Conservation (phyloP, 345 rosid species). For the Linum lewisii region DNA sequence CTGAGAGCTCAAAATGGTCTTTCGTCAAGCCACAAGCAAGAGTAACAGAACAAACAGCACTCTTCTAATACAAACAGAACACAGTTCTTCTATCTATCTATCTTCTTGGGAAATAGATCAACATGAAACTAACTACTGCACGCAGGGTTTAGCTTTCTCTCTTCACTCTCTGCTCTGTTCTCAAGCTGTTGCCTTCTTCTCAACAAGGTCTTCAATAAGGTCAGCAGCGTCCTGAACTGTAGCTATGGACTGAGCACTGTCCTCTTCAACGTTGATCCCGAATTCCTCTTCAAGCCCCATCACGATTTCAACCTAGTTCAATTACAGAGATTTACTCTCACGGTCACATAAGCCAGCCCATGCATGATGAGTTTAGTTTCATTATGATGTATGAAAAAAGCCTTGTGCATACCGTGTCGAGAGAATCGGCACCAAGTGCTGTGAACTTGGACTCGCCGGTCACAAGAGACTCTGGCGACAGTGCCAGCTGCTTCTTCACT, state of each 20-base stretch:
- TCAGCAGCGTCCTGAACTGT: conserved; percentile 84
- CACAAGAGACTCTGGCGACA: conserved; percentile 40
- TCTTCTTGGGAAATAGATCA: too few relatives aligned
- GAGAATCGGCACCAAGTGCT: conserved; percentile 82
- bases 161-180: too few relatives aligned
- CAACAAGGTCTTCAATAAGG: conserved; percentile 59
- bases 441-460: conserved; percentile 62
- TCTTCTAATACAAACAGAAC: too few relatives aligned
- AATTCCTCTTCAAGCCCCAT: conserved; percentile 87
- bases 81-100: too few relatives aligned
- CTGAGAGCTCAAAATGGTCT: too few relatives aligned
- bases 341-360: not conserved
- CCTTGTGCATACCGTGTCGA: conserved; percentile 57
- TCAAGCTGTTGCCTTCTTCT: conserved; percentile 32
- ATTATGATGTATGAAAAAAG: too few relatives aligned
- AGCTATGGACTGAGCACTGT: conserved; percentile 60
- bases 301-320: conserved; percentile 71
- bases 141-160: too few relatives aligned
- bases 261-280: conserved; percentile 57
- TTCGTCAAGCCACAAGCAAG: too few relatives aligned
- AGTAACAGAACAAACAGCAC: too few relatives aligned
- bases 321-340: not conserved
- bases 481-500: conserved; percentile 76
- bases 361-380: too few relatives aligned
- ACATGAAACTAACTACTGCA: too few relatives aligned